A percentile compares a stretch with the other conserved stretches of the same genome.
Evolutionary conservation across 176 grass and related monocot species (phyloP).

Genomic region (Musa acuminata): DNA sequence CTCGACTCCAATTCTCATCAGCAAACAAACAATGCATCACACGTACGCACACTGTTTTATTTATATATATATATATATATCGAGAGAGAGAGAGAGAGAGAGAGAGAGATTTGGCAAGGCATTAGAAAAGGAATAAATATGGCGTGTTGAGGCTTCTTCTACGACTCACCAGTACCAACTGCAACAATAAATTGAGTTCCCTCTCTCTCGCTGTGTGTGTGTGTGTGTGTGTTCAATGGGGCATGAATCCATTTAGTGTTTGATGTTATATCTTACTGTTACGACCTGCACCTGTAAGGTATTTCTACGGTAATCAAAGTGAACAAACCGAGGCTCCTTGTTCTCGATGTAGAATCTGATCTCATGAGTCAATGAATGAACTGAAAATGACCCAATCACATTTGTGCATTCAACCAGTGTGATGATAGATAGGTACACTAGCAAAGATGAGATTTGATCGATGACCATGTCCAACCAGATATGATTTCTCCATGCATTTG

Average conservation of each 20-base stretch:
- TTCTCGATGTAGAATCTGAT: no score
- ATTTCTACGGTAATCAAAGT: no score
- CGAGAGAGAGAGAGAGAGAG: background rate
- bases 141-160: constrained; percentile 27
- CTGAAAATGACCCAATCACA: no score
- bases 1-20: constrained; percentile 12
- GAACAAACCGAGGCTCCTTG: no score
- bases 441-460: no score
- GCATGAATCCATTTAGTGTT: constrained; percentile 44
- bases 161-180: constrained; percentile 23
- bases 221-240: constrained; percentile 28
- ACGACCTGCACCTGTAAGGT: no score
- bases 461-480: no score
- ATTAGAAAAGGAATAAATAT: constrained; percentile 32
- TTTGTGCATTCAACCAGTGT: no score
- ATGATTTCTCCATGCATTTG: no score
- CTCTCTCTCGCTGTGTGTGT: constrained; percentile 6
- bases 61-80: background rate
- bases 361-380: no score
- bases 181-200: constrained; percentile 36
- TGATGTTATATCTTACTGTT: constrained; percentile 6
- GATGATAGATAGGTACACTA: no score
- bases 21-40: constrained; percentile 1
- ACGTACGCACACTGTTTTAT: background rate
- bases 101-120: background rate